Evolutionary conservation across 1,284 basidiomycete species (phyloP).

Genomic region (Fomitiporia mediterranea): DNA sequence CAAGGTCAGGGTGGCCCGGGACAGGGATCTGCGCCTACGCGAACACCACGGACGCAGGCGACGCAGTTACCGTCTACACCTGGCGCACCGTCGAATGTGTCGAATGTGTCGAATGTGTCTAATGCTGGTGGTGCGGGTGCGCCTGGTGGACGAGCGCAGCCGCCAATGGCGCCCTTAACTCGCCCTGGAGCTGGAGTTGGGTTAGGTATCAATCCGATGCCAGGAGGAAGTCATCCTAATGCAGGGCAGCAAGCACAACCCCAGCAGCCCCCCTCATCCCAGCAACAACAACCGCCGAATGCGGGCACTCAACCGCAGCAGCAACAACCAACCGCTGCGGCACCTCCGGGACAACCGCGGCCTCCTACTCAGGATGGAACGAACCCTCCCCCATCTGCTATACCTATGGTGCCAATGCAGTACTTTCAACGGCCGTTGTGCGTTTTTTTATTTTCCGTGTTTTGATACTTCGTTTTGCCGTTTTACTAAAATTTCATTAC

Average conservation of each 20-base stretch:
- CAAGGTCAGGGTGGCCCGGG: slow-evolving; percentile 21
- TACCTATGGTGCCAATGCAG: slow-evolving; percentile 6
- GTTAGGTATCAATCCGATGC: slow-evolving; percentile 9
- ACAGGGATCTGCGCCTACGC: slow-evolving; percentile 29
- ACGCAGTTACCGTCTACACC: slow-evolving; percentile 18
- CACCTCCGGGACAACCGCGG: slow-evolving; percentile 13
- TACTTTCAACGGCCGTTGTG: slow-evolving; percentile 7
- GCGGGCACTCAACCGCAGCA: slow-evolving; percentile 7
- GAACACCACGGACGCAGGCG: slow-evolving; percentile 33
- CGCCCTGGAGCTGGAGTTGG: slow-evolving; percentile 3
- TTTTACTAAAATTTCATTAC: no score
- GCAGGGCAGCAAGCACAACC: slow-evolving; percentile 18
- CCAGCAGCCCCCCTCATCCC: background rate
- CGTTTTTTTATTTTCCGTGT: background rate
- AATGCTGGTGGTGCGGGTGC: background rate
- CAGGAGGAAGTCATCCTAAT: background rate
- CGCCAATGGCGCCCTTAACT: slow-evolving; percentile 1
- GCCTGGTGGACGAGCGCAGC: background rate
- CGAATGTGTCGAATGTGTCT: slow-evolving; percentile 7
- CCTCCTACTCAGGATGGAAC: slow-evolving; percentile 13
- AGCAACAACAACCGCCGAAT: slow-evolving; percentile 17
- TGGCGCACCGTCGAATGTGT: slow-evolving; percentile 6
- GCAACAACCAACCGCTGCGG: slow-evolving; percentile 10
- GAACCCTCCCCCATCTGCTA: background rate
- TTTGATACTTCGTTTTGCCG: no score